Evolutionary conservation across 176 grass and related monocot genomes (phyloP).

Genomic region (Sorghum bicolor): Sorghum_bicolor_NCBIv3 NC_012876.2:55237001-55237500

Average conservation of each 20-base stretch:
- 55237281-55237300: neutral
- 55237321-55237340: neutral
- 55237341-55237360: neutral
- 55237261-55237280: neutral
- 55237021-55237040: no score
- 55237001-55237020: no score
- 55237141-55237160: no score
- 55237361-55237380: neutral
- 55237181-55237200: no score
- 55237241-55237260: neutral
- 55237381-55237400: neutral
- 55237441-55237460: neutral
- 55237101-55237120: no score
- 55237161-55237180: no score
- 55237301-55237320: neutral
- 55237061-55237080: no score
- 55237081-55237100: no score
- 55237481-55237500: neutral
- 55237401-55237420: conserved; percentile 38
- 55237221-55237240: no score
- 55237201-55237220: no score
- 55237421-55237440: conserved; percentile 10
- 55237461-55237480: neutral
- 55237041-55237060: no score
- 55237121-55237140: no score